These are phyloP conservation scores for Drechslerella dactyloides DNA, from an alignment of 2,329 filamentous ascomycete genomes.

Conservation along the genomic window DNA sequence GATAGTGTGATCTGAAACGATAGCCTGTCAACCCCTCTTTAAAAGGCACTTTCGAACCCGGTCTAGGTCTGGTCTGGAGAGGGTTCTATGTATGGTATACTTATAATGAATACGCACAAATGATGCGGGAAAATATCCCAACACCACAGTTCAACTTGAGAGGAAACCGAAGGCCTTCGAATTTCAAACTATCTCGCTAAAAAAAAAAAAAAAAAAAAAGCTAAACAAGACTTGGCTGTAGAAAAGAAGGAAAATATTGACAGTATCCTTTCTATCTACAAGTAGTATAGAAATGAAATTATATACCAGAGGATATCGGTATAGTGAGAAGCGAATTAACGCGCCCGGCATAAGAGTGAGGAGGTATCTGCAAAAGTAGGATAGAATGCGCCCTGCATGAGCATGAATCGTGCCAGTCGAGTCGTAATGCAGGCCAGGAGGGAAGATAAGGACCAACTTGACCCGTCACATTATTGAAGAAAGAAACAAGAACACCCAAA, in stretches of 20 bases:
- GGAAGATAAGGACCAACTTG: conserved; percentile 1
- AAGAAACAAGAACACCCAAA: too few species aligned
- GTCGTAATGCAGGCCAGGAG: conserved; percentile 3
- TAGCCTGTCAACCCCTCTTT: too few species aligned
- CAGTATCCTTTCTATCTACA: neutral
- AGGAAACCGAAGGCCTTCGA: neutral
- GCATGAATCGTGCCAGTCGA: conserved; percentile 8
- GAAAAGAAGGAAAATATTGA: neutral
- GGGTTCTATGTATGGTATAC: too few species aligned
- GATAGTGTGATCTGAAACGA: too few species aligned
- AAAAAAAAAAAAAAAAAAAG: neutral
- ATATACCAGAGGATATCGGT: neutral
- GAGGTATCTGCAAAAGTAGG: neutral
- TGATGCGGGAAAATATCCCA: too few species aligned
- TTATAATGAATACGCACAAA: too few species aligned
- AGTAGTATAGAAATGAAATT: neutral
- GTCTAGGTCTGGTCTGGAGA: too few species aligned
- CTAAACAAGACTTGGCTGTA: neutral
- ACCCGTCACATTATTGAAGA: neutral
- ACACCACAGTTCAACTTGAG: too few species aligned
- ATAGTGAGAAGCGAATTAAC: neutral
- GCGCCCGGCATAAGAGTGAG: neutral
- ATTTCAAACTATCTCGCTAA: neutral
- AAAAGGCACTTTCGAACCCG: too few species aligned
- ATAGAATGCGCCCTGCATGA: neutral